Base-by-base conservation (phyloP, 768 basidiomycete genomes). In the Tylopilus plumbeoviolaceoides region DNA sequence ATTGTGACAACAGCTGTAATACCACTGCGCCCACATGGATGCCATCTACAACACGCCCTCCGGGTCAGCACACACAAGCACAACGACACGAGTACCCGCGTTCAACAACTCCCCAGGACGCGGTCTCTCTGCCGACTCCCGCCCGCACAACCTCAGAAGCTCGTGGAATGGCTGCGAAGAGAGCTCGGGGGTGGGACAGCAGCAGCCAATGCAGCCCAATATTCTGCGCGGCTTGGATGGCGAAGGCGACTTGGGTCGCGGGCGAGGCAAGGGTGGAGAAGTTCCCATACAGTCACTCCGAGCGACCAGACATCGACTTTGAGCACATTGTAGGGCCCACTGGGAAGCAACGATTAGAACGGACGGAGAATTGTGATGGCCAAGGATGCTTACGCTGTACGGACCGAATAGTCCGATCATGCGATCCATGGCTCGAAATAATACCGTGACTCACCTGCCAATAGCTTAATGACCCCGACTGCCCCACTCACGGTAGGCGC, bases 261-360 rank as follows among this genome's bases (percentile, higher is more conserved):
- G 66, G 63, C 7, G 65, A 66, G 17, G 58, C 53, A 18, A 63
- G 59, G 42, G 81, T 77, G 4, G 78, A 74, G 63, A 91, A 87
- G 77, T 63, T 91, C 89, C 89, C 89, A 91, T 0, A 88, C 77
- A 0, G 89, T 91, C 0, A 89, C 89, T 2, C 89, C 89, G 7
- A 90, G 72, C 0, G 88, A 89, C 88, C 88, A 91, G 0, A 85
- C 74, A 54, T 91, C 89, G 43, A 89, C 81, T 64, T 85, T 84
- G 40, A 89, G 76, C 1, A 83, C 79, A 59, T 91, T 76, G 60
- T 91, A 91, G 0, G 83, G 73, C 11, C 85, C 83, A 47, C 85
- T 87, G 40, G 30, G 21, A 51, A 35, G 51, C 17, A 23, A 48
- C 46, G 14, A 47, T 64, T 10, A 61, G 57, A 42, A 41, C 36